Evolutionary conservation across 2,329 filamentous ascomycete species (phyloP), one percentile per base, ranked within the genome.

Genomic region (Dothideomycetes sp.): DNA sequence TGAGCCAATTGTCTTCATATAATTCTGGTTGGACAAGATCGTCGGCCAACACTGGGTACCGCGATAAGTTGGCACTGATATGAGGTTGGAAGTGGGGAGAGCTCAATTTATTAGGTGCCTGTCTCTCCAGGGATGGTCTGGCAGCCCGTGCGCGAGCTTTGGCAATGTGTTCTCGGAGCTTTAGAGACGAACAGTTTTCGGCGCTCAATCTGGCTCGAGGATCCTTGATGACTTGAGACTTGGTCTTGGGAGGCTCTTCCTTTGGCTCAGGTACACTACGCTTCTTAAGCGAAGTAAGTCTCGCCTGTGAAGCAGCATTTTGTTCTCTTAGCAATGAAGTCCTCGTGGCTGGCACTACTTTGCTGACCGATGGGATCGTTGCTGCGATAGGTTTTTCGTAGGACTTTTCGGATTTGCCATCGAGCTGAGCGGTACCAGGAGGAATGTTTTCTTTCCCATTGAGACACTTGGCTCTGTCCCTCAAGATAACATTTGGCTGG

Each of bases 391-490:
- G 14, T 15, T 32, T 36, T 4, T 24, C 12, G 5, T 27, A 3
- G 16, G 34, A n/a, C 9, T 41, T 41, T 3, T 37, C 39, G 7
- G 8, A 5, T 19, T 41, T 41, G 34, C 15, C 29, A n/a, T n/a
- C n/a, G n/a, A n/a, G n/a, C n/a, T n/a, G 19, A 27, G 36, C 16
- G 16, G 19, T 15, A 3, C 66, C 67, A 1, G 75, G 76, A 11
- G 74, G 74, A 4, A 77, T 51, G 45, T 80, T 81, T 53, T 80
- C 76, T 49, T 81, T 81, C 4, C 76, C 76, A 4, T 66, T 66
- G n/a, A 31, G 29, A 16, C 27, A 35, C 8, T 36, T 36, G 31
- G 33, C 30, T 3, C 31, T 36, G 9, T 29, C 15, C n/a, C 32
- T n/a, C 15, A 35, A 31, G 3, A 15, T 10, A 14, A 4, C 18